These are phyloP conservation scores for Kodamaea sp. DNA, from an alignment of 1,139 yeast species.

Conservation along the genomic window DNA sequence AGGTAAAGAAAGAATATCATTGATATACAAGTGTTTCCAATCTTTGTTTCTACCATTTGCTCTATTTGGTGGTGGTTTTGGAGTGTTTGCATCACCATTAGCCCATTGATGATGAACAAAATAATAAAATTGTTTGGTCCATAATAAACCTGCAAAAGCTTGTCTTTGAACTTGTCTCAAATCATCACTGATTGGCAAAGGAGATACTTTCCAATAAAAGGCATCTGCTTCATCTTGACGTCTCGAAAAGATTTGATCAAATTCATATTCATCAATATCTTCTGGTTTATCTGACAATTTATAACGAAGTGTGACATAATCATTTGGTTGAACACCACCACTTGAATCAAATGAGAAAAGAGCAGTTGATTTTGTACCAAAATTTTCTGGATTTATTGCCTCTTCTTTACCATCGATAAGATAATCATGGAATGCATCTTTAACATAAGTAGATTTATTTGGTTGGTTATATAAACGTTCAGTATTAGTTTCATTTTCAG, in stretches of 20 bases:
- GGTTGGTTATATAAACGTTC: slow-evolving; percentile 61
- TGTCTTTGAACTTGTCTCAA: slow-evolving; percentile 86
- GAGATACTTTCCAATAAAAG: slow-evolving; percentile 86
- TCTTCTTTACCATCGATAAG: slow-evolving; percentile 57
- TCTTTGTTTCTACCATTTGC: slow-evolving; percentile 80
- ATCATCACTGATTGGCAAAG: slow-evolving; percentile 80
- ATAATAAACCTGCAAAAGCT: slow-evolving; percentile 89
- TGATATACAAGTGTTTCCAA: slow-evolving; percentile 88
- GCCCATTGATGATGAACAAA: slow-evolving; percentile 88
- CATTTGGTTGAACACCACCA: slow-evolving; percentile 83
- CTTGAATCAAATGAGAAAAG: slow-evolving; percentile 75
- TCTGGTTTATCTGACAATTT: slow-evolving; percentile 50
- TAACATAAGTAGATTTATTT: slow-evolving; percentile 58
- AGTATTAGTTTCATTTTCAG: slow-evolving; percentile 86
- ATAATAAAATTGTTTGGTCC: slow-evolving; percentile 94
- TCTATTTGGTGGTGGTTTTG: slow-evolving; percentile 75
- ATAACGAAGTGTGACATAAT: slow-evolving; percentile 83
- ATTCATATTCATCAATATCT: slow-evolving; percentile 72
- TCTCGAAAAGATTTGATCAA: slow-evolving; percentile 68
- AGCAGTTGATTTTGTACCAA: slow-evolving; percentile 77
- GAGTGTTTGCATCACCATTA: slow-evolving; percentile 77
- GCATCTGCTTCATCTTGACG: slow-evolving; percentile 92
- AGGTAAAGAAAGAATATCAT: slow-evolving; percentile 86
- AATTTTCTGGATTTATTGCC: slow-evolving; percentile 64
- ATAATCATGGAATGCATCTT: slow-evolving; percentile 90